Base-by-base conservation (phyloP, 805 yeast genomes). In the Candida corydali region DNA sequence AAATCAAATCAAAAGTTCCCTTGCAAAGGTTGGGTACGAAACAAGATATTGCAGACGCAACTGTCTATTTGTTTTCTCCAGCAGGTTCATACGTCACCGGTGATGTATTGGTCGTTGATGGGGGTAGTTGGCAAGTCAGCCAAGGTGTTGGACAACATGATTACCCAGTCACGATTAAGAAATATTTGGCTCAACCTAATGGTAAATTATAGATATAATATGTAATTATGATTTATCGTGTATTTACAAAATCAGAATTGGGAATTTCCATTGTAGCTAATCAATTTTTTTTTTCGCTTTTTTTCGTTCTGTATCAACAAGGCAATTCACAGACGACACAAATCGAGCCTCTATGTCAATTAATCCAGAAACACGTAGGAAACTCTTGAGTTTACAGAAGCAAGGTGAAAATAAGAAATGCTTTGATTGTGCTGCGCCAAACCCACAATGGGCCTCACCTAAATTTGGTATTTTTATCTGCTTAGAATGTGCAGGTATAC, bases 361-460 rank as follows among this genome's bases (percentile, higher is more conserved):
- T 38, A 95, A 89, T 57, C 96, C 97, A 12, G 96, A 87, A 50
- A 82, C 86, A 41, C 83, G 95, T 59, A 80, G 96, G 55, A 80
- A 82, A 56, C 70, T 86, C 27, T 54, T 67, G 47, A 79, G 79
- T 29, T 65, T 91, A 42, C 98, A 91, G 55, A 87, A 87, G 56
- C 69, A 70, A 32, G 95, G 91, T 18, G 82, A 70, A 10, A 57
- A 57, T 41, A 87, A 83, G 65, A 81, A 78, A 59, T 93, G 98
- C 63, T 83, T 87, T 59, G 98, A 93, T 59, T 93, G 98, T 63
- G 73, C 69, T 26, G 95, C 97, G 1, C 96, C 95, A 41, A 91
- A 89, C 57, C 98, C 98, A 8, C 98, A 93, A 61, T 93, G 98
- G 98, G 97, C 98, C 2, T 87, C 96, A 10, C 98, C 98, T 25